These are phyloP conservation scores for Canavalia ensiformis DNA, from an alignment of 306 rosid species.

Conservation along the genomic window DNA sequence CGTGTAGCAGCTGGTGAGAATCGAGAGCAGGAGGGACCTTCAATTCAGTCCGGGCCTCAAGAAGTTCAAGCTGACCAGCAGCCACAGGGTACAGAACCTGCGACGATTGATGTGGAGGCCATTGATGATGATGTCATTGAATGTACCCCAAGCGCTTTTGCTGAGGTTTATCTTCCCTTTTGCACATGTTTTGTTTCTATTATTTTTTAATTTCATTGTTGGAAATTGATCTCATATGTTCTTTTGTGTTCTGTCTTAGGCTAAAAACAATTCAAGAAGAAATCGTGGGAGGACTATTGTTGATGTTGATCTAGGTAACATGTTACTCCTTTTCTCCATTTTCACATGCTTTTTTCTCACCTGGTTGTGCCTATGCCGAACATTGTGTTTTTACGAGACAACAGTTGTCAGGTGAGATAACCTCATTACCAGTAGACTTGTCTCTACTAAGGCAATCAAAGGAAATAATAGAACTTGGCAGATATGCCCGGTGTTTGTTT, in stretches of 20 bases:
- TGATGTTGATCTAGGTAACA: conserved; percentile 87
- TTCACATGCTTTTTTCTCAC: neutral
- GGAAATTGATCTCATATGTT: conserved; percentile 32
- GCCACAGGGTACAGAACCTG: conserved; percentile 48
- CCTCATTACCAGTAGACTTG: conserved; percentile 16
- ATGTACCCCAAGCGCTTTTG: conserved; percentile 85
- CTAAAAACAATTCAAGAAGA: conserved; percentile 86
- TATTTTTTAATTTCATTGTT: conserved; percentile 8
- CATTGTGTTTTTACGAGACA: conserved; percentile 10
- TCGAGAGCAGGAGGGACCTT: conserved; percentile 59
- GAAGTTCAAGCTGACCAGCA: conserved; percentile 44
- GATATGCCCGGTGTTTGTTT: conserved; percentile 16
- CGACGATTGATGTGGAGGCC: conserved; percentile 83
- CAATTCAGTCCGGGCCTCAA: conserved; percentile 41
- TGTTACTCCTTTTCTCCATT: conserved; percentile 5
- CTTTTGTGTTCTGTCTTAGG: conserved; percentile 57
- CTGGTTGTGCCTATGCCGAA: neutral
- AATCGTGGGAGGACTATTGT: conserved; percentile 62
- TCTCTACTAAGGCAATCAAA: neutral
- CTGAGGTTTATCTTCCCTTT: conserved; percentile 62
- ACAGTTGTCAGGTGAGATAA: neutral
- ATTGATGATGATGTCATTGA: conserved; percentile 88
- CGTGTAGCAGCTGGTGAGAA: conserved; percentile 43
- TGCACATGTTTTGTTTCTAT: conserved; percentile 12
- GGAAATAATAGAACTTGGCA: conserved; percentile 27